Evolutionary conservation across 495 filamentous ascomycete genomes (phyloP).

Genomic region (Ramalina peruviana): DNA sequence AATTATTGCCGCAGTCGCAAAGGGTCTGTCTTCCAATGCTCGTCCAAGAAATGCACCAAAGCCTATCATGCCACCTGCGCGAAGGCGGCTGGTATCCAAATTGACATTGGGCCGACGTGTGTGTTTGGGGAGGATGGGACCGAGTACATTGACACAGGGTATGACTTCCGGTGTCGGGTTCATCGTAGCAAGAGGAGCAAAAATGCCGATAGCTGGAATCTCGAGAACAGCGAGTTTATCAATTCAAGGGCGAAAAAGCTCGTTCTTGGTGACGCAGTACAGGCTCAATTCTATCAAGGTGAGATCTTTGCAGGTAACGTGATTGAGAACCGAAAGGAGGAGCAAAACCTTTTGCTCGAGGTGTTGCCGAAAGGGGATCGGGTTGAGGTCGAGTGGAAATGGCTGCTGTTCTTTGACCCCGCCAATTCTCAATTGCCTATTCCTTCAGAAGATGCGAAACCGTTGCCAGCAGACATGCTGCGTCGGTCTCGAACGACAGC

Average conservation of each 20-base stretch:
- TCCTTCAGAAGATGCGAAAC: conserved; percentile 37
- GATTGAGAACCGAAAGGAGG: conserved; percentile 67
- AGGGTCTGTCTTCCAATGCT: conserved; percentile 94
- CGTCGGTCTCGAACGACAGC: conserved; percentile 29
- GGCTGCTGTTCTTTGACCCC: conserved; percentile 39
- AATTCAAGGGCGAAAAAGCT: conserved; percentile 53
- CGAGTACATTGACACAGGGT: conserved; percentile 76
- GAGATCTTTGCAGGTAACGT: conserved; percentile 89
- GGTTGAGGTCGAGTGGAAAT: conserved; percentile 41
- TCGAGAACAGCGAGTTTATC: conserved; percentile 61
- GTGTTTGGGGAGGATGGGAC: conserved; percentile 85
- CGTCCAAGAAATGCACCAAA: conserved; percentile 81
- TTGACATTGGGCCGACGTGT: conserved; percentile 70
- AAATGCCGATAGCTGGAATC: conserved; percentile 44
- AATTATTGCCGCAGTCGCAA: conserved; percentile 86
- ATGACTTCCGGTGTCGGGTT: conserved; percentile 87
- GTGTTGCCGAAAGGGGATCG: conserved; percentile 66
- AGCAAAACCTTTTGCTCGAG: conserved; percentile 64
- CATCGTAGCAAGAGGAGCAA: conserved; percentile 78
- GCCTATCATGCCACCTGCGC: conserved; percentile 95
- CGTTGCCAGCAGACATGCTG: conserved; percentile 42
- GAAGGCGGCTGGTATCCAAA: conserved; percentile 75
- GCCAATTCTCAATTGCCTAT: conserved; percentile 33
- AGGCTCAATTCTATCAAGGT: conserved; percentile 69
- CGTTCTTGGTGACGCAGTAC: conserved; percentile 62